A percentile compares a stretch with the other conserved stretches of the same genome.
phyloP scores from a whole-genome alignment of 2,329 filamentous ascomycete species.

The Pseudogymnoascus sp. region DNA sequence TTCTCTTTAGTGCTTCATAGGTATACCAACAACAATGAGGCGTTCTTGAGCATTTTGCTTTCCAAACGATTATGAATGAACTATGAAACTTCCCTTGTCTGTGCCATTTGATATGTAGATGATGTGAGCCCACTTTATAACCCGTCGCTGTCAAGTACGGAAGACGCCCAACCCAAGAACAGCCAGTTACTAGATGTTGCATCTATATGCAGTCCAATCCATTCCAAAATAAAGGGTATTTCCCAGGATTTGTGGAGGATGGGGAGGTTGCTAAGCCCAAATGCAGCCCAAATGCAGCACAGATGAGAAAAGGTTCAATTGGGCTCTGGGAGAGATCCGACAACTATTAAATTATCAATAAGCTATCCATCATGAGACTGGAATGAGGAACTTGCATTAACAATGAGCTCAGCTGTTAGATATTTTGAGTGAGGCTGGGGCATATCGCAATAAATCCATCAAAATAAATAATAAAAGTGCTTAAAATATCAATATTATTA shows the following conservation, averaged over 20 bases:
- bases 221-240: background rate
- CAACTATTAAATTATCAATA: background rate
- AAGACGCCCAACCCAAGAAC: background rate
- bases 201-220: background rate
- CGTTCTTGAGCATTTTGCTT: constrained; percentile 9
- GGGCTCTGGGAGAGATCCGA: too few relatives aligned
- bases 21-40: constrained; percentile 9
- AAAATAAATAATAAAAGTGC: background rate
- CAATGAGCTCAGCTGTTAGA: background rate
- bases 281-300: background rate
- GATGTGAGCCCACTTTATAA: background rate
- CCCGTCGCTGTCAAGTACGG: background rate
- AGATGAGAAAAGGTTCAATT: background rate
- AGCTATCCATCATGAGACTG: background rate
- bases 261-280: background rate
- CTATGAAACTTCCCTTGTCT: background rate
- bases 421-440: too few relatives aligned
- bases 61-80: constrained; percentile 7
- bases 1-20: constrained; percentile 9
- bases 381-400: background rate
- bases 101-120: background rate
- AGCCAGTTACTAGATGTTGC: background rate
- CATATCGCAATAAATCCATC: background rate
- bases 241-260: background rate
- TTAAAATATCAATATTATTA: too few relatives aligned